A percentile compares a stretch with the other conserved stretches of the same genome.
Conservation (phyloP, 306 rosid species). For the Prunus mume region DNA sequence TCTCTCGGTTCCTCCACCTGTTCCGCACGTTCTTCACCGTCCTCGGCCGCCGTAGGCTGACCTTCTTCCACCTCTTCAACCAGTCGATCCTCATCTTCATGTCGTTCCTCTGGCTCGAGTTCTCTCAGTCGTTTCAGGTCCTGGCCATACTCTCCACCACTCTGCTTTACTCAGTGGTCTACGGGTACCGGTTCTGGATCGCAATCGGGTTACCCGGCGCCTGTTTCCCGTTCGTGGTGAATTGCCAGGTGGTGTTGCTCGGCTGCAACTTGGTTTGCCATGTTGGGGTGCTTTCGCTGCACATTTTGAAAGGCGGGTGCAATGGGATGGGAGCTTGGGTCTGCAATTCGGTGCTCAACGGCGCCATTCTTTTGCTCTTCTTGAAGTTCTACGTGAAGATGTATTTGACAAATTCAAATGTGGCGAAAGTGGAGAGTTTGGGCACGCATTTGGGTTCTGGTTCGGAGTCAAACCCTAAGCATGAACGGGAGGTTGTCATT, state of each 20-base stretch:
- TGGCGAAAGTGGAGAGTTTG: neutral
- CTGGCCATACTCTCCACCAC: constrained; percentile 51
- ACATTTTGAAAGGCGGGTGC: constrained; percentile 69
- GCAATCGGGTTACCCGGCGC: constrained; percentile 48
- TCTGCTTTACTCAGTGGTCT: constrained; percentile 37
- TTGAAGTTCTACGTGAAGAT: constrained; percentile 39
- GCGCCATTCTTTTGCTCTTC: constrained; percentile 46
- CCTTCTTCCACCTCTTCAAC: constrained; percentile 45
- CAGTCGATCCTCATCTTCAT: constrained; percentile 44
- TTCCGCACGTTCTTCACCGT: constrained; percentile 50
- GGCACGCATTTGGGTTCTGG: neutral
- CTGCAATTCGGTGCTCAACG: constrained; percentile 52
- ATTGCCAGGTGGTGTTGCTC: constrained; percentile 39
- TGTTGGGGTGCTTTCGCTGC: constrained; percentile 52
- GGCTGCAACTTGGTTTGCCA: constrained; percentile 57
- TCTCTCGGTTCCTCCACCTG: constrained; percentile 64
- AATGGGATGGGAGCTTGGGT: constrained; percentile 83
- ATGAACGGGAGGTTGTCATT: too few species aligned
- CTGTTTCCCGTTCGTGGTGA: constrained; percentile 33
- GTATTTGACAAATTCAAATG: constrained; percentile 19
- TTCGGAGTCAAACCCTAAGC: neutral
- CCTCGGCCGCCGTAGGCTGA: constrained; percentile 46
- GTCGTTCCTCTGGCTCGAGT: constrained; percentile 79
- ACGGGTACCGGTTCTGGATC: constrained; percentile 55
- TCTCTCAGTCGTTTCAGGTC: constrained; percentile 70